Conservation (phyloP, 805 yeast genomes). For the Zygosaccharomyces lentus region DNA sequence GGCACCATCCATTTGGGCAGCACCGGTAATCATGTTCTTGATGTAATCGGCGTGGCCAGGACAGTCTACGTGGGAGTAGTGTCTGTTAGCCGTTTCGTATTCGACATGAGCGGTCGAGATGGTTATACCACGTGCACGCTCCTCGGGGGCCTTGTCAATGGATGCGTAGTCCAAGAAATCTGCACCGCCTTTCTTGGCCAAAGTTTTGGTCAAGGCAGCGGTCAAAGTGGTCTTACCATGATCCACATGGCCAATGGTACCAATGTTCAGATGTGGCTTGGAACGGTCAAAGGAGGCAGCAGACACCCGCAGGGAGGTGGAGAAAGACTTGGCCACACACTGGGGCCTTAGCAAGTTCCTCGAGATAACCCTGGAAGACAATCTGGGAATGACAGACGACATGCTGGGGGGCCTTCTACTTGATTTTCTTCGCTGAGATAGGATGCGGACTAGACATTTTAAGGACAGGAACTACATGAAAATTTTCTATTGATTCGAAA, state of each 20-base stretch:
- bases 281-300: slow-evolving; percentile 88
- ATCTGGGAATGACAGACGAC: slow-evolving; percentile 23
- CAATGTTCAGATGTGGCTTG: slow-evolving; percentile 94
- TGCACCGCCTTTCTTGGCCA: slow-evolving; percentile 86
- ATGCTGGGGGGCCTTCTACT: slow-evolving; percentile 5
- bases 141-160: slow-evolving; percentile 98
- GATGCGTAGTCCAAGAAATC: slow-evolving; percentile 86
- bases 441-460: neutral
- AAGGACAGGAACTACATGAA: neutral
- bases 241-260: slow-evolving; percentile 98
- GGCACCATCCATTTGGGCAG: slow-evolving; percentile 99
- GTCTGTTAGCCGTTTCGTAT: slow-evolving; percentile 91
- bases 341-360: slow-evolving; percentile 12
- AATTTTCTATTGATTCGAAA: slow-evolving; percentile 1
- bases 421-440: neutral
- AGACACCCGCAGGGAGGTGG: slow-evolving; percentile 28
- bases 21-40: slow-evolving; percentile 99
- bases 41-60: slow-evolving; percentile 99
- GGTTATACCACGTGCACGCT: slow-evolving; percentile 99
- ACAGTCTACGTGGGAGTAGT: slow-evolving; percentile 96
- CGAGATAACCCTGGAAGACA: slow-evolving; percentile 16
- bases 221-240: slow-evolving; percentile 98
- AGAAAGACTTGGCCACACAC: slow-evolving; percentile 9
- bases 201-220: slow-evolving; percentile 96
- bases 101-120: slow-evolving; percentile 97